Percentiles rank a stretch among this genome's conserved stretches.
Evolutionary conservation across 2,329 filamentous ascomycete species (phyloP).

Genomic region (Colletotrichum agaves): DNA sequence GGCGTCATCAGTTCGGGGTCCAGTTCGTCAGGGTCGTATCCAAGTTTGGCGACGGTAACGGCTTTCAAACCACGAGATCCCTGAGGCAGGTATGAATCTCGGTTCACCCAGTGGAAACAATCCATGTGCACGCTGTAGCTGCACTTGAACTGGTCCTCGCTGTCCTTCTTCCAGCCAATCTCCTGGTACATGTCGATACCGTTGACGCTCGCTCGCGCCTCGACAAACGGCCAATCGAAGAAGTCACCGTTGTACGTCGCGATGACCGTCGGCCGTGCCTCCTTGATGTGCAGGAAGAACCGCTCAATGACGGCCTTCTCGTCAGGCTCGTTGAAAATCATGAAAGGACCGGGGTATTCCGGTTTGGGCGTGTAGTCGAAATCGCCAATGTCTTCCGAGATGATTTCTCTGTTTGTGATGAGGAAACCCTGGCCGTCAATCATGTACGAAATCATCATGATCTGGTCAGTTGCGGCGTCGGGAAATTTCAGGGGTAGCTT

Average conservation of each 20-base stretch:
- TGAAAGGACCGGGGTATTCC: conserved; percentile 93
- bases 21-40: conserved; percentile 97
- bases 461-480: conserved; percentile 91
- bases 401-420: conserved; percentile 97
- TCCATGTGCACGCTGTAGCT: conserved; percentile 99
- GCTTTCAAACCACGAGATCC: conserved; percentile 97
- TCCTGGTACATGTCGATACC: conserved; percentile 99
- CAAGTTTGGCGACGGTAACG: conserved; percentile 96
- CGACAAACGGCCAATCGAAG: conserved; percentile 99
- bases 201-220: conserved; percentile 89
- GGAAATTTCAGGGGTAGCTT: conserved; percentile 97
- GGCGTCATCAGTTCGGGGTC: conserved; percentile 98
- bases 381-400: conserved; percentile 95
- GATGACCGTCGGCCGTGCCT: conserved; percentile 93
- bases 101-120: conserved; percentile 98
- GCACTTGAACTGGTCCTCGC: conserved; percentile 95
- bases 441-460: conserved; percentile 99
- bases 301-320: conserved; percentile 89
- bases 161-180: conserved; percentile 96
- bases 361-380: conserved; percentile 99
- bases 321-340: conserved; percentile 98
- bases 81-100: conserved; percentile 97
- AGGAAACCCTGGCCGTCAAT: conserved; percentile 98
- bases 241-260: conserved; percentile 99
- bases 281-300: conserved; percentile 96